phyloP scores from a whole-genome alignment of 148 eudicot genomes.

The Vaccinium corymbosum region DNA sequence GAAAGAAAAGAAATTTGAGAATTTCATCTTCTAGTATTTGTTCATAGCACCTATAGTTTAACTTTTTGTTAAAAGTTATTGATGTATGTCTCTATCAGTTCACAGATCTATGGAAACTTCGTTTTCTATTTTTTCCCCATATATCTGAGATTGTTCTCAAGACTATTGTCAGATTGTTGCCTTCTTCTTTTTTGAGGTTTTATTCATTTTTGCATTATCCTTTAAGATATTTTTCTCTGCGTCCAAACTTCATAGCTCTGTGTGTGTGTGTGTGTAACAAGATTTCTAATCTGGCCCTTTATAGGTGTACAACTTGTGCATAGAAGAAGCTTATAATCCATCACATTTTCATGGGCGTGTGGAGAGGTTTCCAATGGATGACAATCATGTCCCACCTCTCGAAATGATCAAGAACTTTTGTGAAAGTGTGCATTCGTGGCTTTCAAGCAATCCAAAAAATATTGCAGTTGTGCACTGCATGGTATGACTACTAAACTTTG shows the following conservation, averaged over 20 bases:
- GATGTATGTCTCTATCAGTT: background rate
- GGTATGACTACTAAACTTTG: slow-evolving; percentile 28
- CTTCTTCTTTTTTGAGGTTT: background rate
- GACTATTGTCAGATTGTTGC: background rate
- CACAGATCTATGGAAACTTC: background rate
- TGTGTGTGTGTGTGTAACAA: background rate
- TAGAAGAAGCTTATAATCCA: slow-evolving; percentile 54
- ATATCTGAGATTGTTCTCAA: background rate
- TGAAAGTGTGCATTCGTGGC: slow-evolving; percentile 60
- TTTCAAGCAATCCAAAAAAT: slow-evolving; percentile 46
- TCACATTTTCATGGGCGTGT: slow-evolving; percentile 57
- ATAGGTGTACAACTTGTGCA: slow-evolving; percentile 60
- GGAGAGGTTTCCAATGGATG: slow-evolving; percentile 60
- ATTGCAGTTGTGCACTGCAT: slow-evolving; percentile 61
- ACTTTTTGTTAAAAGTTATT: background rate
- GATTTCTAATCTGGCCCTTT: slow-evolving; percentile 3
- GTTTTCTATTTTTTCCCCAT: background rate
- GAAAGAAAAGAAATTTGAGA: background rate
- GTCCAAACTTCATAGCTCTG: background rate
- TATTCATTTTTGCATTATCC: background rate
- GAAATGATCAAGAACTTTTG: slow-evolving; percentile 49
- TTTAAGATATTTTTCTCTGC: background rate
- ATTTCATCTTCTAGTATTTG: background rate
- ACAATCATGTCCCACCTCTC: slow-evolving; percentile 59
- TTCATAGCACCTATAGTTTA: background rate